Evolutionary conservation across 2,329 filamentous ascomycete species (phyloP).

Genomic region (Ophiostoma montium): DNA sequence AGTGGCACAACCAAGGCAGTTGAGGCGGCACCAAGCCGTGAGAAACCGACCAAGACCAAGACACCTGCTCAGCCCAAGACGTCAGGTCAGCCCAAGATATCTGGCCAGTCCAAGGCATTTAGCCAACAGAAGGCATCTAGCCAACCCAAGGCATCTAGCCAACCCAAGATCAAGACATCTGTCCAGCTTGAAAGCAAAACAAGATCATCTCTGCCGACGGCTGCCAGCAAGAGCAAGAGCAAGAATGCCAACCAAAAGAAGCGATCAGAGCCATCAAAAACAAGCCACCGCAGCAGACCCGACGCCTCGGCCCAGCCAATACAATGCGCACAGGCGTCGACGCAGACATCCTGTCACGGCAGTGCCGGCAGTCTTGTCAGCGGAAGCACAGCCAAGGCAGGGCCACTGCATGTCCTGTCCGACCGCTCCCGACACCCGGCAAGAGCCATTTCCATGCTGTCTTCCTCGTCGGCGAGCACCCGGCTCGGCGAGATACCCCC

Average conservation of each 20-base stretch:
- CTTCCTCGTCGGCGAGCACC: slow-evolving; percentile 22
- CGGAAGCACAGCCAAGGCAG: slow-evolving; percentile 6
- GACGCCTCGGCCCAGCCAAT: neutral
- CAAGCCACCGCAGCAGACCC: neutral
- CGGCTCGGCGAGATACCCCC: slow-evolving; percentile 22
- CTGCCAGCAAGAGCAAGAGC: neutral
- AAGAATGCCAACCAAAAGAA: neutral
- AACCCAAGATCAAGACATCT: neutral
- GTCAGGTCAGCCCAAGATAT: no score
- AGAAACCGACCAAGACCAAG: neutral
- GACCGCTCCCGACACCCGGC: neutral
- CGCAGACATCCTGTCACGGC: neutral
- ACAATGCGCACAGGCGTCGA: neutral
- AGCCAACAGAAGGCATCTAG: no score
- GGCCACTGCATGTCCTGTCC: neutral
- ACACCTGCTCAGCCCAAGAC: neutral
- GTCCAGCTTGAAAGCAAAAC: neutral
- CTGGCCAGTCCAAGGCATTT: no score
- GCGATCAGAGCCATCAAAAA: neutral
- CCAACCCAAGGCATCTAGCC: no score
- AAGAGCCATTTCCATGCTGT: slow-evolving; percentile 18
- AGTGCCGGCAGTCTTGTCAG: neutral
- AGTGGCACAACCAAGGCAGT: neutral
- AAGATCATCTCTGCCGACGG: neutral
- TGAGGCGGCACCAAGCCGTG: neutral